These are phyloP conservation scores for Triadica sebifera DNA, from an alignment of 345 rosid genomes.

Conservation along the genomic window DNA sequence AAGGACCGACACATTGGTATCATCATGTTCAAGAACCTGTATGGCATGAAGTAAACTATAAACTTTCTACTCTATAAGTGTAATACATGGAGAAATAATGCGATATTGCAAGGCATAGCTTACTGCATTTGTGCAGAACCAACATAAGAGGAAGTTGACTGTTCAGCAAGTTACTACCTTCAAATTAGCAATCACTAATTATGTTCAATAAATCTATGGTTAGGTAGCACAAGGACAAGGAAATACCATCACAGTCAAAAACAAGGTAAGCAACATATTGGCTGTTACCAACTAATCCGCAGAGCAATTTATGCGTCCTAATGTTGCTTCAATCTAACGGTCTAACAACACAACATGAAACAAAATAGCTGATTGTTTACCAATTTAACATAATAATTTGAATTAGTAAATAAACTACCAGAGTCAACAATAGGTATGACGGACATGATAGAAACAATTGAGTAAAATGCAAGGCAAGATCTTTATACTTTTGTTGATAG, in stretches of 20 bases:
- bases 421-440: neutral
- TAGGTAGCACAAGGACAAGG: neutral
- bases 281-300: neutral
- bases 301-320: neutral
- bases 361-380: neutral
- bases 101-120: neutral
- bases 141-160: neutral
- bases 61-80: no score
- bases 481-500: no score
- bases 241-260: neutral
- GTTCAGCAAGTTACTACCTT: neutral
- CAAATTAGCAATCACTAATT: neutral
- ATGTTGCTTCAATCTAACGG: neutral
- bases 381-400: neutral
- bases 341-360: neutral
- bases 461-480: no score
- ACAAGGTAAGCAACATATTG: neutral
- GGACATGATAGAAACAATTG: no score
- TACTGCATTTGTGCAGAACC: neutral
- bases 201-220: neutral
- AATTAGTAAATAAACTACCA: neutral
- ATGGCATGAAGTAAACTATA: slow-evolving; percentile 6
- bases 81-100: neutral
- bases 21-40: slow-evolving; percentile 79
- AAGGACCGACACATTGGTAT: slow-evolving; percentile 59